These are phyloP conservation scores for Phaeotremella skinneri DNA, from an alignment of 768 basidiomycete species.

Conservation along the genomic window DNA sequence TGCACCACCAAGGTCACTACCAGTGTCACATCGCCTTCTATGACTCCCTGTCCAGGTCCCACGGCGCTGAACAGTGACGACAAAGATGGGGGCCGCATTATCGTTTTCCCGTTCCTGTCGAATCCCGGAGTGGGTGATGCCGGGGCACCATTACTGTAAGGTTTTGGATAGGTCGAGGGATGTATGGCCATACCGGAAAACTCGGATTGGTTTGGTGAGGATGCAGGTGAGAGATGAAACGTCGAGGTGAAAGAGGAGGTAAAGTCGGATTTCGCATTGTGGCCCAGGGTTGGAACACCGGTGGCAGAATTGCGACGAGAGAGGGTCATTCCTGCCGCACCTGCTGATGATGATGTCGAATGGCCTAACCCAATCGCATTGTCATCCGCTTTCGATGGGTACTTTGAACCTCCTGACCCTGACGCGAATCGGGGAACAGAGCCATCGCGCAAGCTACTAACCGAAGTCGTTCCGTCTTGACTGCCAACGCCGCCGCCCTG, in stretches of 20 bases:
- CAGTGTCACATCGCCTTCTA: conserved; percentile 7
- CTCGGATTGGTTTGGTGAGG: neutral
- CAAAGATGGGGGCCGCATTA: neutral
- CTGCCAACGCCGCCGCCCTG: too few species aligned
- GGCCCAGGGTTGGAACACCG: neutral
- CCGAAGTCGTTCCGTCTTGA: too few species aligned
- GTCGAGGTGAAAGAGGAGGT: neutral
- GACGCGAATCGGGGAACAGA: too few species aligned
- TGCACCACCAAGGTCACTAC: conserved; percentile 33
- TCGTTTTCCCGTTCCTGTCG: neutral
- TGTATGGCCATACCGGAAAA: neutral
- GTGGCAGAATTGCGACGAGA: neutral
- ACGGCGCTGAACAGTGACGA: neutral
- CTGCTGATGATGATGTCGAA: neutral
- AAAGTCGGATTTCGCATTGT: neutral
- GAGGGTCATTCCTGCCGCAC: neutral
- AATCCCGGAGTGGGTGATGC: neutral
- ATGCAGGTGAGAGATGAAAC: neutral
- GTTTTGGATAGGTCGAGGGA: neutral
- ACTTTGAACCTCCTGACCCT: too few species aligned
- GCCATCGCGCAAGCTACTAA: too few species aligned
- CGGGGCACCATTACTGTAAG: neutral
- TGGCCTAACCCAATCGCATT: neutral
- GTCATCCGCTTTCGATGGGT: conserved; percentile 4
- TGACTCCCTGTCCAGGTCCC: neutral